Evolutionary conservation across 2,329 filamentous ascomycete genomes (phyloP).

Genomic region (Cercospora sp.): DNA sequence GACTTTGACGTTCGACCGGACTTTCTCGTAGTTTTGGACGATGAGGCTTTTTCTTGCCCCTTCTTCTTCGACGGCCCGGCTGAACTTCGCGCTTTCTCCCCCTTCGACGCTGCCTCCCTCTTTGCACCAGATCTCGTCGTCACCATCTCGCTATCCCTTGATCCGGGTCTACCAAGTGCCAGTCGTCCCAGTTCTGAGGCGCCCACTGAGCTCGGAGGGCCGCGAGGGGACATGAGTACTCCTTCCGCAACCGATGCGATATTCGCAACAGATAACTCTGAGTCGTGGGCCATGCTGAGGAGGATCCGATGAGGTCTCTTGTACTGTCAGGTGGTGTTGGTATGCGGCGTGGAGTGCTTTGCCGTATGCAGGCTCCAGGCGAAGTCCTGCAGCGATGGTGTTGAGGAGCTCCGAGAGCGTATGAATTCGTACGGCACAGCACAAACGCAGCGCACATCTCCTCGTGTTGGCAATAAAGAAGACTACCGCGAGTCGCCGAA

Average conservation of each 20-base stretch:
- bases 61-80: slow-evolving; percentile 12
- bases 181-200: slow-evolving; percentile 26
- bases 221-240: slow-evolving; percentile 24
- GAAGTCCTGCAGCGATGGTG: slow-evolving; percentile 7
- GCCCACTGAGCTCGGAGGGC: slow-evolving; percentile 19
- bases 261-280: slow-evolving; percentile 16
- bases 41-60: slow-evolving; percentile 13
- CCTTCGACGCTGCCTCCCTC: slow-evolving; percentile 15
- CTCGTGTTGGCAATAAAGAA: slow-evolving; percentile 1
- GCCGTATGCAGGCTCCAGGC: slow-evolving; percentile 16
- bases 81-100: slow-evolving; percentile 10
- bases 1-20: slow-evolving; percentile 1
- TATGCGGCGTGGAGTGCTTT: slow-evolving; percentile 13
- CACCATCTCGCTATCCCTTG: slow-evolving; percentile 21
- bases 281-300: slow-evolving; percentile 16
- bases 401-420: slow-evolving; percentile 9
- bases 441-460: slow-evolving; percentile 7
- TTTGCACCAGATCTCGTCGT: slow-evolving; percentile 22
- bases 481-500: slow-evolving; percentile 18
- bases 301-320: slow-evolving; percentile 12
- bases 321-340: slow-evolving; percentile 7
- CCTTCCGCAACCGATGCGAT: slow-evolving; percentile 13
- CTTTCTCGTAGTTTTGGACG: neutral
- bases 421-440: slow-evolving; percentile 14
- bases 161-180: slow-evolving; percentile 10